These are phyloP conservation scores for Erodium maritimum DNA, from an alignment of 345 rosid species.

Conservation along the genomic window DNA sequence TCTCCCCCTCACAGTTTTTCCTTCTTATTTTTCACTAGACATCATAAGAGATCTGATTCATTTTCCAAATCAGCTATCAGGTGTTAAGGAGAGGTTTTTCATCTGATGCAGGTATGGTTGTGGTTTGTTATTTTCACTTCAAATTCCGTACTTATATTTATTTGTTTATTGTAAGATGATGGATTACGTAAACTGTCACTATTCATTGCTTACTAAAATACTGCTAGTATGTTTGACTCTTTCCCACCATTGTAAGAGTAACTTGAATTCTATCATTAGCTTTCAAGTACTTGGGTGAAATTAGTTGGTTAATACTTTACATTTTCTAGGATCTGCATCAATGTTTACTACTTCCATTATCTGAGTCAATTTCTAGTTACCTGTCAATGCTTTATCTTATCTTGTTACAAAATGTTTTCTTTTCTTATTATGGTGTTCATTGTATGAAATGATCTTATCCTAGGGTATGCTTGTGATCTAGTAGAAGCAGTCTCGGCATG, in stretches of 20 bases:
- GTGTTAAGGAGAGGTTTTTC: conserved; percentile 54
- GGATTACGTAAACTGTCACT: not conserved
- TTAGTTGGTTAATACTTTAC: not conserved
- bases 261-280: not conserved
- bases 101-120: conserved; percentile 53
- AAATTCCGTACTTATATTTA: not conserved
- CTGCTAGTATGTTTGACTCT: too few relatives aligned
- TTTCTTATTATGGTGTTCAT: too few relatives aligned
- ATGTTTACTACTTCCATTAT: too few relatives aligned
- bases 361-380: too few relatives aligned
- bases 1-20: not conserved
- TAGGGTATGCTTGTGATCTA: too few relatives aligned
- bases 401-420: too few relatives aligned
- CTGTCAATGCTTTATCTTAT: too few relatives aligned
- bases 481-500: too few relatives aligned
- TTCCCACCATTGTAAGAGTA: too few relatives aligned
- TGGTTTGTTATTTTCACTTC: not conserved
- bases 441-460: too few relatives aligned
- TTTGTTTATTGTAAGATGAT: not conserved
- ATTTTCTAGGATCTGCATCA: not conserved
- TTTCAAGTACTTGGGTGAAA: not conserved
- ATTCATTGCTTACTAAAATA: not conserved
- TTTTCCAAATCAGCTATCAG: conserved; percentile 32
- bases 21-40: not conserved
- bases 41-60: not conserved